Evolutionary conservation across 2,329 filamentous ascomycete species (phyloP).

Genomic region (Trichoderma sp.): DNA sequence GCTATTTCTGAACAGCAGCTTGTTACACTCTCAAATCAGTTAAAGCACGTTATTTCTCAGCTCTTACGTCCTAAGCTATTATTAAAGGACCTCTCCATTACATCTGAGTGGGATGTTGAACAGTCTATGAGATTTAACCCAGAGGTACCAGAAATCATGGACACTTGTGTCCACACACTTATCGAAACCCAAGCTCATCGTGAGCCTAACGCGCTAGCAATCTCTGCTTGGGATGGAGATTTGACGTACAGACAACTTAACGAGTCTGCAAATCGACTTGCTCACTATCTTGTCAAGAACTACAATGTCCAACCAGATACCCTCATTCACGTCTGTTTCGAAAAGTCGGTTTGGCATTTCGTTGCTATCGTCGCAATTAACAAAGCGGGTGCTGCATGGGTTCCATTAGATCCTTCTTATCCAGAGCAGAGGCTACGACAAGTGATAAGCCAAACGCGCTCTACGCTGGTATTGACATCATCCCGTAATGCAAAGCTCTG

Average conservation of each 20-base stretch:
- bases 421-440: conserved; percentile 16
- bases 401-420: conserved; percentile 22
- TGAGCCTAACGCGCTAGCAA: background rate
- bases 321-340: conserved; percentile 11
- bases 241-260: conserved; percentile 11
- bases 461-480: background rate
- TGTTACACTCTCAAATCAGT: conserved; percentile 1
- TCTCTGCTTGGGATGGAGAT: conserved; percentile 11
- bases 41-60: background rate
- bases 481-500: conserved; percentile 22
- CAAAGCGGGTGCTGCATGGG: conserved; percentile 24
- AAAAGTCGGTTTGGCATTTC: conserved; percentile 11
- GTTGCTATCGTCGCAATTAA: conserved; percentile 10
- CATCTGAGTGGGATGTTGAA: background rate
- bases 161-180: conserved; percentile 29
- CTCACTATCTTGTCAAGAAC: background rate
- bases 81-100: background rate
- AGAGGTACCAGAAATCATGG: background rate
- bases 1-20: conserved; percentile 1
- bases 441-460: conserved; percentile 11
- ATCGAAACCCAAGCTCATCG: background rate
- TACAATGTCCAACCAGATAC: background rate
- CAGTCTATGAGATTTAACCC: background rate
- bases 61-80: background rate
- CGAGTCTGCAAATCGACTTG: background rate